These are phyloP conservation scores for Aspergillus sp. DNA, from an alignment of 2,329 filamentous ascomycete genomes.

Conservation along the genomic window DNA sequence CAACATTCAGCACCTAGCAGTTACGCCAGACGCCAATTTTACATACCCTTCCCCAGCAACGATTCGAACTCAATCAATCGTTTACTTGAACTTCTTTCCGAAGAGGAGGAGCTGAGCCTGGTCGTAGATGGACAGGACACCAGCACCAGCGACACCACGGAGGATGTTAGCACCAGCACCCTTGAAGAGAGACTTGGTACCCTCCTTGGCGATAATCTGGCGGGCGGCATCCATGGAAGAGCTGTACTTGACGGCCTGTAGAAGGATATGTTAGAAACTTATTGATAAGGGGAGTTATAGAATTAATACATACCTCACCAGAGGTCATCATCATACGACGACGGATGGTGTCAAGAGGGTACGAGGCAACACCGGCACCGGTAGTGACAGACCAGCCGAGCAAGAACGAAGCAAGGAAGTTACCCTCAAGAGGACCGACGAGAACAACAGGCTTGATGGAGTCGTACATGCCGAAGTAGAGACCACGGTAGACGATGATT, in stretches of 20 bases:
- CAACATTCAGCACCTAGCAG: constrained; percentile 21
- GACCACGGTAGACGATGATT: constrained; percentile 99
- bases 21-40: constrained; percentile 18
- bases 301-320: constrained; percentile 51
- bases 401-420: constrained; percentile 98
- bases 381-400: constrained; percentile 99
- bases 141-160: constrained; percentile 99
- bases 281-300: not conserved
- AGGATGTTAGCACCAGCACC: constrained; percentile 99
- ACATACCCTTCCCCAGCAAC: constrained; percentile 22
- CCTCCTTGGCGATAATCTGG: constrained; percentile 96
- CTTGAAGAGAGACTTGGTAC: constrained; percentile 99
- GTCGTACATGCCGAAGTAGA: constrained; percentile 99
- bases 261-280: constrained; percentile 40
- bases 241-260: constrained; percentile 98
- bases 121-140: constrained; percentile 99
- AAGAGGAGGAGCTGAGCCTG: constrained; percentile 98
- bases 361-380: constrained; percentile 99
- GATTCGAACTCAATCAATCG: constrained; percentile 14
- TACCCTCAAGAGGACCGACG: constrained; percentile 82
- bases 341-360: constrained; percentile 99
- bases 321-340: constrained; percentile 99
- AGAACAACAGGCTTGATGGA: constrained; percentile 99
- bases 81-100: constrained; percentile 81
- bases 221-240: constrained; percentile 88